These are phyloP conservation scores for Cryphonectria carpinicola DNA, from an alignment of 2,329 filamentous ascomycete species.

Conservation along the genomic window DNA sequence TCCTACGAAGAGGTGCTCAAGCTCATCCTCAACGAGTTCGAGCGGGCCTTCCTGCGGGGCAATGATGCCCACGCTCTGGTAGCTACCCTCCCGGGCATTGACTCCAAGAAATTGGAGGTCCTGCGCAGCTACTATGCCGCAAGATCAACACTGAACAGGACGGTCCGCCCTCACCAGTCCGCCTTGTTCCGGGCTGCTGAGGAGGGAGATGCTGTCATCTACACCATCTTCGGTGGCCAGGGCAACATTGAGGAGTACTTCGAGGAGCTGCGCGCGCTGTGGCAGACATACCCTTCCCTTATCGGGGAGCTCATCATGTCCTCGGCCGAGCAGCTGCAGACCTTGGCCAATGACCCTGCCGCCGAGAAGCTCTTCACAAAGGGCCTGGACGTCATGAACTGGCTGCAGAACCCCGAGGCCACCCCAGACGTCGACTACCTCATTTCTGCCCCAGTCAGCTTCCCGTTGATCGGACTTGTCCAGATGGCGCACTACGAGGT, in stretches of 20 bases:
- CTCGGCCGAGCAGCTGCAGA: conserved; percentile 86
- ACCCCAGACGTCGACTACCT: conserved; percentile 95
- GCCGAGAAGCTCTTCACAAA: conserved; percentile 97
- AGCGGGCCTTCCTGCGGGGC: conserved; percentile 89
- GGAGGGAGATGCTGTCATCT: conserved; percentile 82
- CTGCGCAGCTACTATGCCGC: conserved; percentile 92
- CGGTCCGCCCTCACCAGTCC: conserved; percentile 91
- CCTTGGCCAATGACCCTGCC: conserved; percentile 77
- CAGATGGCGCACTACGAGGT: conserved; percentile 96
- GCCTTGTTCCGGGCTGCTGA: conserved; percentile 87
- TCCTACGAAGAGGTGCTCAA: conserved; percentile 93
- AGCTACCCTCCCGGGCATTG: conserved; percentile 84
- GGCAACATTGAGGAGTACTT: conserved; percentile 99
- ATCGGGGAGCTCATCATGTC: conserved; percentile 81
- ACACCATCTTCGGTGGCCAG: conserved; percentile 94
- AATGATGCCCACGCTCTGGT: conserved; percentile 96
- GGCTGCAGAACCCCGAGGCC: conserved; percentile 86
- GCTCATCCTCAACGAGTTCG: conserved; percentile 92
- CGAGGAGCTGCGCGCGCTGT: conserved; percentile 90
- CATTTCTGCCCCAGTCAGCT: conserved; percentile 91
- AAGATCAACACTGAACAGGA: conserved; percentile 78
- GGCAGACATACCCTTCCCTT: conserved; percentile 88
- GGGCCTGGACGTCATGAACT: conserved; percentile 91
- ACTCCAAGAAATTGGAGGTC: conserved; percentile 87
- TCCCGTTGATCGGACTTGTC: conserved; percentile 93